Conservation (phyloP, 495 filamentous ascomycete species). For the Parathielavia hyrcaniae region DNA sequence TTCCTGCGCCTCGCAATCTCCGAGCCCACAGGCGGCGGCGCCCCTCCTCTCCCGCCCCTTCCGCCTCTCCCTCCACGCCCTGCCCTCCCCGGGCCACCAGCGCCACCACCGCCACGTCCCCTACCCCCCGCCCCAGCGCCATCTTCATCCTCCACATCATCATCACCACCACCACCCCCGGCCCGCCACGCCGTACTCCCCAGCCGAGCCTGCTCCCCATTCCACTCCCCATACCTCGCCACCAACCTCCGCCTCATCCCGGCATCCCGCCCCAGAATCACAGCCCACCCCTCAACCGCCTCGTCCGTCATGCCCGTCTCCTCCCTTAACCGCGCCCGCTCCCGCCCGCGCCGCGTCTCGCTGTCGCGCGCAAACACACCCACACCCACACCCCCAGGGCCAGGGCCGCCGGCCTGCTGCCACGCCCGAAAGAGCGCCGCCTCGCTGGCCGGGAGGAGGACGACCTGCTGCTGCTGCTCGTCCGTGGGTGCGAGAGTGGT, state of each 20-base stretch:
- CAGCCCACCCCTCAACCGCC: constrained; percentile 85
- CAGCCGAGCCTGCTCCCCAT: constrained; percentile 55
- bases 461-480: constrained; percentile 33
- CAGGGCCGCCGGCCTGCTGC: constrained; percentile 50
- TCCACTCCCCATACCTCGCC: constrained; percentile 54
- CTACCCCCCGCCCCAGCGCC: constrained; percentile 21
- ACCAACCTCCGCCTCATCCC: constrained; percentile 59
- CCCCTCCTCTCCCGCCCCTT: constrained; percentile 52
- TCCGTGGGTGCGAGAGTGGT: constrained; percentile 29
- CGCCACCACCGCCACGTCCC: constrained; percentile 36
- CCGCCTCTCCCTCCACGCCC: constrained; percentile 47
- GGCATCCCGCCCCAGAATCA: constrained; percentile 75
- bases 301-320: constrained; percentile 90
- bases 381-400: too few relatives aligned
- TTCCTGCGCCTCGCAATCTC: constrained; percentile 52
- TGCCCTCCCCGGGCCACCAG: constrained; percentile 47
- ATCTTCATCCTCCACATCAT: constrained; percentile 42
- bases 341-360: constrained; percentile 55
- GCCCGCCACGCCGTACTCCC: constrained; percentile 57
- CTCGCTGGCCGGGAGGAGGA: constrained; percentile 41
- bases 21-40: constrained; percentile 52
- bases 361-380: constrained; percentile 64
- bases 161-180: too few relatives aligned
- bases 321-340: constrained; percentile 57
- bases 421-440: constrained; percentile 63